Percentiles rank a stretch among this genome's conserved stretches.
phyloP scores from a whole-genome alignment of 2,329 filamentous ascomycete genomes.

The Curvularia spicifera region DNA sequence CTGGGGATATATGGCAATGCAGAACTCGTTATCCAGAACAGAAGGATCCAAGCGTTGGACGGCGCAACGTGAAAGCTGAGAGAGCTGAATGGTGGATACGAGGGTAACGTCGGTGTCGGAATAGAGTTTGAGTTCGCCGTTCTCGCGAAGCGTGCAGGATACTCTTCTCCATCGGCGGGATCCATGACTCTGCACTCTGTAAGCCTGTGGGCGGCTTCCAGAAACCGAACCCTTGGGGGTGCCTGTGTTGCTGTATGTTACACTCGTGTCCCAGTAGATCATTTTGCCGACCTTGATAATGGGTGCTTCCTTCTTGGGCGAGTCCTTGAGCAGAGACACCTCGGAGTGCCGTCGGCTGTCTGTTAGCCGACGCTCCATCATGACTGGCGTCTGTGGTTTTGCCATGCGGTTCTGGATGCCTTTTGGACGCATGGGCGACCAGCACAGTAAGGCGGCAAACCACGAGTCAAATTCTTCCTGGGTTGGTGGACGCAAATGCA shows the following conservation, averaged over 20 bases:
- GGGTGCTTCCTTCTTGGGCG: conserved; percentile 70
- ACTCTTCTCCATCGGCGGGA: conserved; percentile 81
- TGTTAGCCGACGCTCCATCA: conserved; percentile 44
- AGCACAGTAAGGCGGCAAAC: conserved; percentile 80
- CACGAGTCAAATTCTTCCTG: conserved; percentile 75
- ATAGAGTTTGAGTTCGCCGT: conserved; percentile 90
- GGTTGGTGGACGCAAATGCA: conserved; percentile 69
- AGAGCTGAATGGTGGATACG: conserved; percentile 83
- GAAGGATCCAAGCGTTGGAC: conserved; percentile 90
- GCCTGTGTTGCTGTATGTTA: conserved; percentile 57
- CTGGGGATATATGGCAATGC: conserved; percentile 93
- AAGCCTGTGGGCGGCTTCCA: conserved; percentile 57
- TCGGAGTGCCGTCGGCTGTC: conserved; percentile 58
- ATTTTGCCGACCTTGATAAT: conserved; percentile 85
- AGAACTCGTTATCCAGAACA: conserved; percentile 90
- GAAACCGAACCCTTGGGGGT: conserved; percentile 39
- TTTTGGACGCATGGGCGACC: conserved; percentile 75
- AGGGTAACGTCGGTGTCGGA: conserved; percentile 83
- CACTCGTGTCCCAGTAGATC: conserved; percentile 73
- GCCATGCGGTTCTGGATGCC: conserved; percentile 61
- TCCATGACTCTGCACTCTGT: conserved; percentile 63
- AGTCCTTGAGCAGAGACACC: conserved; percentile 66
- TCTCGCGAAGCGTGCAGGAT: conserved; percentile 92
- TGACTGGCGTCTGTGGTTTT: conserved; percentile 54
- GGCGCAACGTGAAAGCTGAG: conserved; percentile 85